A percentile compares a stretch with the other conserved stretches of the same genome.
Conservation (phyloP, 192 early-diverging fungal species). For the Phlyctochytrium arcticum region DNA sequence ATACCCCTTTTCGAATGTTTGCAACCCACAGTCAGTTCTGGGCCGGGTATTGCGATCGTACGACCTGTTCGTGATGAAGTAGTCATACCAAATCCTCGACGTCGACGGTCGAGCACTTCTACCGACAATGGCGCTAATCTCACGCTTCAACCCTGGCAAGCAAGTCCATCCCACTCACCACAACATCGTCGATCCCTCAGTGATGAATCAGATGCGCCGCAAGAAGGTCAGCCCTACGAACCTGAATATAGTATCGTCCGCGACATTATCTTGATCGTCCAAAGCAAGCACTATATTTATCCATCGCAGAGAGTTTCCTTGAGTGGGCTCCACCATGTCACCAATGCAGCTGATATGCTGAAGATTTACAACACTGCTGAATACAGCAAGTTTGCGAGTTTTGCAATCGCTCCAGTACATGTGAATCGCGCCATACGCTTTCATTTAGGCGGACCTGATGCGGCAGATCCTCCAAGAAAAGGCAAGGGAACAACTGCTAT, state of each 20-base stretch:
- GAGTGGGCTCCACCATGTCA: not conserved
- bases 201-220: no score
- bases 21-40: not conserved
- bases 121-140: not conserved
- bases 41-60: no score
- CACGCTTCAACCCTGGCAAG: no score
- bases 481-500: not conserved
- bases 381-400: not conserved
- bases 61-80: not conserved
- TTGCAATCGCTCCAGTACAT: not conserved
- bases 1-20: not conserved
- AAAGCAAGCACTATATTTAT: not conserved
- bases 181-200: no score
- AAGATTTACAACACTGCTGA: not conserved
- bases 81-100: not conserved
- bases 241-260: not conserved
- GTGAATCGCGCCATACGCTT: not conserved
- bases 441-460: not conserved
- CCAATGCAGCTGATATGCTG: not conserved
- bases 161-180: no score
- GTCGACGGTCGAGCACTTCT: not conserved
- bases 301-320: not conserved
- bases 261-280: not conserved
- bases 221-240: no score
- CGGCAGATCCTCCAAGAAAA: not conserved